Conservation (phyloP, 129 eudicot genomes). For the Heracleum sosnowskyi region DNA sequence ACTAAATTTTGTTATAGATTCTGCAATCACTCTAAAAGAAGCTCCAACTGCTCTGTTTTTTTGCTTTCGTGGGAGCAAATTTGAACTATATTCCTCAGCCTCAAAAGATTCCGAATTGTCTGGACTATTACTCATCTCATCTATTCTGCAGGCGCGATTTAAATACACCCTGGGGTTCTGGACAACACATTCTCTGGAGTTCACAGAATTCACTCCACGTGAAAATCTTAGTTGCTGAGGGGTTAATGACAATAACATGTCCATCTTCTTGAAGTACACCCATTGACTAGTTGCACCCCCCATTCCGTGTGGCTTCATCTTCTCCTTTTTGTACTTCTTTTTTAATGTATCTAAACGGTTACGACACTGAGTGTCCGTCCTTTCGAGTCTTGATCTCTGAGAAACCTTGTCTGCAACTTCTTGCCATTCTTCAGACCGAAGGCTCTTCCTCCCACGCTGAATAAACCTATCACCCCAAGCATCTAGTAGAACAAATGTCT, state of each 20-base stretch:
- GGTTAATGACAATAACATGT: conserved; percentile 45
- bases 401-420: conserved; percentile 78
- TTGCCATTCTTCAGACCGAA: conserved; percentile 78
- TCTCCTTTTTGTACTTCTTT: conserved; percentile 90
- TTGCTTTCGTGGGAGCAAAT: conserved; percentile 46
- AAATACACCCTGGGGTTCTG: conserved; percentile 35
- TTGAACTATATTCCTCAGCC: conserved; percentile 46
- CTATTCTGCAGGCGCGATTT: conserved; percentile 45
- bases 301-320: conserved; percentile 22
- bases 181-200: conserved; percentile 36
- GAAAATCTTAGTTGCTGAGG: conserved; percentile 28
- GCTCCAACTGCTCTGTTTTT: conserved; percentile 22
- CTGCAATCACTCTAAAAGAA: conserved; percentile 58
- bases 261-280: conserved; percentile 78
- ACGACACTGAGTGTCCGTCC: conserved; percentile 76
- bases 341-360: conserved; percentile 83
- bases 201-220: conserved; percentile 19
- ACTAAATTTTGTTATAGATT: conserved; percentile 63
- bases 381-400: conserved; percentile 54
- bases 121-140: conserved; percentile 50
- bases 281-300: conserved; percentile 36
- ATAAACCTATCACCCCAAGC: conserved; percentile 88
- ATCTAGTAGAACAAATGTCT: conserved; percentile 62
- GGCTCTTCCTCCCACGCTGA: conserved; percentile 71
- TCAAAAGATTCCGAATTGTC: conserved; percentile 41